Evolutionary conservation across 2,329 filamentous ascomycete species (phyloP).

Genomic region (Fusarium scirpi): DNA sequence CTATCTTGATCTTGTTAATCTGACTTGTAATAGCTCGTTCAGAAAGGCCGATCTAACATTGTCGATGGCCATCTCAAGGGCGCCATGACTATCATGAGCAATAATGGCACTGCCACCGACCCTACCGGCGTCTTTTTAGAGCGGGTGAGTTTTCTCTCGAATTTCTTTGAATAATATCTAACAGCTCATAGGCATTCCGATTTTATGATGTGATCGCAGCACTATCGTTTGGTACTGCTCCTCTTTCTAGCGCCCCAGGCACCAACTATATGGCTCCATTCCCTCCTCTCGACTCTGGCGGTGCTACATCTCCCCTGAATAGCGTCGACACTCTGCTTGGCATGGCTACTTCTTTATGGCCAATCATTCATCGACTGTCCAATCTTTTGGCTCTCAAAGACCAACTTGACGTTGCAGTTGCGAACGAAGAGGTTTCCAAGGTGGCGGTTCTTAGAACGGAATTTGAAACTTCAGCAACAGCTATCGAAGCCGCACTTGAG

Average conservation of each 20-base stretch:
- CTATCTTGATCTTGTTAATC: background rate
- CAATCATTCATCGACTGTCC: constrained; percentile 71
- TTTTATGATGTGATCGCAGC: constrained; percentile 76
- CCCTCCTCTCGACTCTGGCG: constrained; percentile 59
- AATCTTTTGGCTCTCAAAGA: constrained; percentile 65
- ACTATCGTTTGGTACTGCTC: constrained; percentile 69
- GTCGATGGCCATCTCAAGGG: constrained; percentile 72
- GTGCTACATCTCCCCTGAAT: constrained; percentile 60
- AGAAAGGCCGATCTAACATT: constrained; percentile 69
- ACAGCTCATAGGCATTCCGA: constrained; percentile 64
- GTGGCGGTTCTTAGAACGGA: constrained; percentile 62
- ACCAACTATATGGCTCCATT: constrained; percentile 61
- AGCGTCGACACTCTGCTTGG: constrained; percentile 71
- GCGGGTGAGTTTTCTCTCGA: constrained; percentile 57
- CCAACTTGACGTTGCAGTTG: constrained; percentile 61
- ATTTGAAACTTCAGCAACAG: constrained; percentile 63
- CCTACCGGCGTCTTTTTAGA: constrained; percentile 69
- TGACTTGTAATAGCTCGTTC: constrained; percentile 63
- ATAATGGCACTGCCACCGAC: constrained; percentile 58
- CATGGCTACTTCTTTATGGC: constrained; percentile 72
- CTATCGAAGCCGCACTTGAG: constrained; percentile 66
- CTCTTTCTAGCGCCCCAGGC: constrained; percentile 64
- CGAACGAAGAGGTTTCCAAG: constrained; percentile 57
- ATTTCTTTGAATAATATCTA: background rate
- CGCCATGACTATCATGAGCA: constrained; percentile 70